Conservation (phyloP, 2,329 filamentous ascomycete genomes). For the Sarocladium brachiariae region DNA sequence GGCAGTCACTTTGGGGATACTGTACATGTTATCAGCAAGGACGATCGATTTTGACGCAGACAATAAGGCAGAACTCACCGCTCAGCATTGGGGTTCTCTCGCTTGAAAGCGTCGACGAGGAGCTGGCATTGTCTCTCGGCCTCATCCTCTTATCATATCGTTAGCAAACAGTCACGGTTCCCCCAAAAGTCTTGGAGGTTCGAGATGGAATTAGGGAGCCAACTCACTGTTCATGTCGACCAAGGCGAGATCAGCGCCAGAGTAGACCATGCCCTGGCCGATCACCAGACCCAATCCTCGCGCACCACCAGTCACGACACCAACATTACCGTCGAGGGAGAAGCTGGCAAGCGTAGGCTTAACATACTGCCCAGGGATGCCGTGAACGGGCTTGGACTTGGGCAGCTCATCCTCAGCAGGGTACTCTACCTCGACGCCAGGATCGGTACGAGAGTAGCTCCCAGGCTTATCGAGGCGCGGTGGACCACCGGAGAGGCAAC, state of each 20-base stretch:
- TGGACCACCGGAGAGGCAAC: slow-evolving; percentile 25
- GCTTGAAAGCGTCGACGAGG: slow-evolving; percentile 68
- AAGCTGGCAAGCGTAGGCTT: slow-evolving; percentile 82
- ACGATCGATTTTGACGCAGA: no score
- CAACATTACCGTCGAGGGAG: slow-evolving; percentile 77
- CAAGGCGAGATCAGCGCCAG: slow-evolving; percentile 82
- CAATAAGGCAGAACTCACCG: slow-evolving; percentile 37
- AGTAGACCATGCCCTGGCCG: slow-evolving; percentile 83
- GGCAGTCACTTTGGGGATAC: slow-evolving; percentile 75
- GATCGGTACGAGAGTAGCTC: slow-evolving; percentile 71
- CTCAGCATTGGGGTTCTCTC: slow-evolving; percentile 70
- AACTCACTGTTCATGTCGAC: slow-evolving; percentile 80
- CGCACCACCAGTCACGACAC: slow-evolving; percentile 83
- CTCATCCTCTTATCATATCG: slow-evolving; percentile 59
- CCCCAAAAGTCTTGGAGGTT: no score
- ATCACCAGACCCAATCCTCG: slow-evolving; percentile 86
- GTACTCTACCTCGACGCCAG: slow-evolving; percentile 71
- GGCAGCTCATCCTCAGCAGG: slow-evolving; percentile 69
- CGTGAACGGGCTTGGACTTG: slow-evolving; percentile 61
- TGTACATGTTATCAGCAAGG: slow-evolving; percentile 29
- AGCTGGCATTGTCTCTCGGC: slow-evolving; percentile 68
- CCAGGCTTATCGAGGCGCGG: slow-evolving; percentile 43
- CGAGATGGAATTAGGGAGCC: not conserved
- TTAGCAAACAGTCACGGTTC: no score
- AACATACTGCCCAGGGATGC: slow-evolving; percentile 72